phyloP scores from a whole-genome alignment of 345 rosid genomes.

The Melaleuca alternifolia region DNA sequence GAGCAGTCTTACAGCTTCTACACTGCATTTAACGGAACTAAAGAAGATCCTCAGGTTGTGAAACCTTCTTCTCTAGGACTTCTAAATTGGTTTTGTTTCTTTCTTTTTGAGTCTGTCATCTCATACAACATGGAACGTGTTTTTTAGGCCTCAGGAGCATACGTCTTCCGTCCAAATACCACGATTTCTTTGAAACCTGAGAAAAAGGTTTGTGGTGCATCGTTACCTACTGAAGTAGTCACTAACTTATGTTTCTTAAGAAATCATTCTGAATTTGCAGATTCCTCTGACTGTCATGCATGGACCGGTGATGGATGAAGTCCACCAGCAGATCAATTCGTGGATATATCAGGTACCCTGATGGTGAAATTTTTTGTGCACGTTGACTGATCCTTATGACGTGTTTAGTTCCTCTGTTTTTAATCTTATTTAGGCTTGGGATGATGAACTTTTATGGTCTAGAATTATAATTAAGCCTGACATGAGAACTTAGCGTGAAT shows the following conservation, averaged over 20 bases:
- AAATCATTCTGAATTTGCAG: slow-evolving; percentile 27
- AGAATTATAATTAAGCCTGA: neutral
- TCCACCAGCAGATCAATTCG: slow-evolving; percentile 66
- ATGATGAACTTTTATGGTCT: neutral
- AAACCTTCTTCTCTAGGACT: neutral
- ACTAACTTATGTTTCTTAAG: neutral
- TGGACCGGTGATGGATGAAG: slow-evolving; percentile 77
- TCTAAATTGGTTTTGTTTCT: neutral
- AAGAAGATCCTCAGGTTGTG: slow-evolving; percentile 70
- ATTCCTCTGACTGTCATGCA: slow-evolving; percentile 49
- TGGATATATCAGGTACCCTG: slow-evolving; percentile 81
- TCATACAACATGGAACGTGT: neutral
- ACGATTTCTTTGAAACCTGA: slow-evolving; percentile 45
- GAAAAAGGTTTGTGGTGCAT: slow-evolving; percentile 35
- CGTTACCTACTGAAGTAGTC: neutral
- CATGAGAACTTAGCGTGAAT: neutral
- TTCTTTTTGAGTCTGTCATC: neutral
- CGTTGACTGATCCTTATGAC: neutral
- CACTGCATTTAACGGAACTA: slow-evolving; percentile 53
- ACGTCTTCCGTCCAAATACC: slow-evolving; percentile 93
- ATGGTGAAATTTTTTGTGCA: neutral
- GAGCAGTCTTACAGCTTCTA: slow-evolving; percentile 69
- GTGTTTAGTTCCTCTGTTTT: neutral
- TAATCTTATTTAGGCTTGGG: neutral
- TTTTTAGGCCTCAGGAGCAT: slow-evolving; percentile 78